Evolutionary conservation across 306 rosid species (phyloP).

Genomic region (barrel medic (Medicago truncatula)): MtrunA17r5.0-ANR NC_053043.1:10630001-10630500

Average conservation of each 20-base stretch:
- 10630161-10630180: background rate
- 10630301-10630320: constrained; percentile 53
- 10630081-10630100: background rate
- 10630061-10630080: background rate
- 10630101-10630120: background rate
- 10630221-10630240: background rate
- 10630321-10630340: constrained; percentile 96
- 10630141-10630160: too few relatives aligned
- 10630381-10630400: constrained; percentile 63
- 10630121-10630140: too few relatives aligned
- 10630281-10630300: constrained; percentile 30
- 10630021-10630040: constrained; percentile 3
- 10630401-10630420: constrained; percentile 80
- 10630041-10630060: background rate
- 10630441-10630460: constrained; percentile 15
- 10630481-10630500: constrained; percentile 87
- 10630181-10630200: background rate
- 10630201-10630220: background rate
- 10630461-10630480: constrained; percentile 69
- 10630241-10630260: background rate
- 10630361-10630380: constrained; percentile 87
- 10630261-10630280: background rate
- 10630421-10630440: constrained; percentile 69
- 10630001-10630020: background rate
- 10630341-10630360: constrained; percentile 94